Percentiles rank a stretch among this genome's conserved stretches.
phyloP scores from a whole-genome alignment of 208 protist genomes.

The Trypanosoma grayi region DNA sequence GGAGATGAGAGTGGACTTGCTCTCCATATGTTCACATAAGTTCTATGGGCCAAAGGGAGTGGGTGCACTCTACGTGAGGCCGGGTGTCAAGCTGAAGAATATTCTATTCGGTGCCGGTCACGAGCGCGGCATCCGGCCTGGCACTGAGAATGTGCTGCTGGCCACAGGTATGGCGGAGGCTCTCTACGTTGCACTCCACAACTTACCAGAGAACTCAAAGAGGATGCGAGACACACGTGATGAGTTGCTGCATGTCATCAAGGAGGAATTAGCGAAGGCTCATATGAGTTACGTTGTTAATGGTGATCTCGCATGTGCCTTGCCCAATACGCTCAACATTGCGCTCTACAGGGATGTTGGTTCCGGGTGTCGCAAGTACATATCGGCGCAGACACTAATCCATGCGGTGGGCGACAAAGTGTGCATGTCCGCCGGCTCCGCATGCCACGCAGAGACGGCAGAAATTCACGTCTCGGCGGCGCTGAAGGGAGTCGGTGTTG shows the following conservation, averaged over 20 bases:
- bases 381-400: conserved; percentile 72
- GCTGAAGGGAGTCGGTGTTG: conserved; percentile 61
- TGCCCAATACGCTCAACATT: conserved; percentile 88
- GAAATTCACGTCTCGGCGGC: conserved; percentile 60
- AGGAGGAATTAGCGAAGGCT: conserved; percentile 43
- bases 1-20: conserved; percentile 87
- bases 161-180: conserved; percentile 74
- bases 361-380: conserved; percentile 42
- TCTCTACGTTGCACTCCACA: conserved; percentile 40
- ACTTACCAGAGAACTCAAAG: conserved; percentile 31
- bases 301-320: conserved; percentile 38
- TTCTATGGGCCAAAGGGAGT: conserved; percentile 96
- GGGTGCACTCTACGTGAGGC: conserved; percentile 71
- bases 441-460: conserved; percentile 69
- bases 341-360: conserved; percentile 57
- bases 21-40: conserved; percentile 98
- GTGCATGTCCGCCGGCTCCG: conserved; percentile 83
- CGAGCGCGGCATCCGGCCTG: conserved; percentile 73
- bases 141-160: conserved; percentile 86
- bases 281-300: conserved; percentile 76
- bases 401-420: conserved; percentile 58
- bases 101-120: conserved; percentile 81
- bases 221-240: conserved; percentile 61
- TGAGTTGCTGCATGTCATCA: conserved; percentile 54
- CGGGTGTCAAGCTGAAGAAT: conserved; percentile 53